These are phyloP conservation scores for Stachybotrys chlorohalonatus DNA, from an alignment of 2,329 filamentous ascomycete genomes.

Conservation along the genomic window DNA sequence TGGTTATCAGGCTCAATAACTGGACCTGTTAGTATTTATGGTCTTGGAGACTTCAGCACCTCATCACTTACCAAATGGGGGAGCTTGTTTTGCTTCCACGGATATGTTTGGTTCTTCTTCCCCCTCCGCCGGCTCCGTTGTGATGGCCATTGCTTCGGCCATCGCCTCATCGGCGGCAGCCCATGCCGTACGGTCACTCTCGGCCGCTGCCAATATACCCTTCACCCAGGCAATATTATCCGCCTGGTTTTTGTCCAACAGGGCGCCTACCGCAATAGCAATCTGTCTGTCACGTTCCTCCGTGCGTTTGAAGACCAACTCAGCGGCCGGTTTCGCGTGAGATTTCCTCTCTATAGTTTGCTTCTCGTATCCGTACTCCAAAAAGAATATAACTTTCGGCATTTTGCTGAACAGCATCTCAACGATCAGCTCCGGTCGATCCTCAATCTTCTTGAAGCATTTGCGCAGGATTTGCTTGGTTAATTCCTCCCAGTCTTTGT, in stretches of 20 bases:
- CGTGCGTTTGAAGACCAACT: slow-evolving; percentile 71
- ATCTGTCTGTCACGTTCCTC: slow-evolving; percentile 64
- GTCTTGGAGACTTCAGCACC: background rate
- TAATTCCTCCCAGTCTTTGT: slow-evolving; percentile 86
- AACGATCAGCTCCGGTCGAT: slow-evolving; percentile 75
- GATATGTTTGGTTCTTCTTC: slow-evolving; percentile 19
- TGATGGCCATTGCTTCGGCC: slow-evolving; percentile 28
- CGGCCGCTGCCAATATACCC: slow-evolving; percentile 56
- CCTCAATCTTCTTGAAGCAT: slow-evolving; percentile 74
- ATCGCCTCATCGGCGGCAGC: slow-evolving; percentile 57
- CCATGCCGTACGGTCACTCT: slow-evolving; percentile 69
- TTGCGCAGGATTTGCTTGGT: slow-evolving; percentile 74
- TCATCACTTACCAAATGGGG: slow-evolving; percentile 22
- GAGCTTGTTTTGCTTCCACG: slow-evolving; percentile 17
- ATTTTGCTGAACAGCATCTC: slow-evolving; percentile 96
- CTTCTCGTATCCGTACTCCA: slow-evolving; percentile 85
- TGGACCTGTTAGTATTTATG: slow-evolving; percentile 25
- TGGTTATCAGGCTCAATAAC: slow-evolving; percentile 57
- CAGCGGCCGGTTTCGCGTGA: slow-evolving; percentile 63
- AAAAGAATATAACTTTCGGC: slow-evolving; percentile 69
- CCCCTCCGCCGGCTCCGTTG: slow-evolving; percentile 7
- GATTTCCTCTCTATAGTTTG: slow-evolving; percentile 57
- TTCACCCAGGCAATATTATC: slow-evolving; percentile 79
- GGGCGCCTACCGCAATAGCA: slow-evolving; percentile 66
- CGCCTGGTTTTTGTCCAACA: slow-evolving; percentile 71